Evolutionary conservation across 1,139 yeast genomes (phyloP).

Genomic region (Lodderomyces metapsilosis): DNA sequence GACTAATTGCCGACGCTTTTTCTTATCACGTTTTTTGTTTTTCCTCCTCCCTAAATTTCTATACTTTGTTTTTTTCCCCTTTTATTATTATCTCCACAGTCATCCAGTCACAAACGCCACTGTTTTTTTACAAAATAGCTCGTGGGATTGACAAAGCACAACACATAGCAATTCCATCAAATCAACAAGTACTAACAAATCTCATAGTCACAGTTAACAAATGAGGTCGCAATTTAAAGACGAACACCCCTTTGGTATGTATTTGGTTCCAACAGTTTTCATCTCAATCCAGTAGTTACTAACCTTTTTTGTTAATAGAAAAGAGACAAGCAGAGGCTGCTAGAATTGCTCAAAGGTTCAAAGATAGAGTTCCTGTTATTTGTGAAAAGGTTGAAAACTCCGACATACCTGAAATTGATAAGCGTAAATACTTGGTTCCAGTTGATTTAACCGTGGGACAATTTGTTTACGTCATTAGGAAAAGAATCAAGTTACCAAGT

Average conservation of each 20-base stretch:
- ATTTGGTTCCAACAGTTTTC: no score
- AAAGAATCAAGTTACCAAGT: constrained; percentile 91
- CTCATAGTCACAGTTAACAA: constrained; percentile 8
- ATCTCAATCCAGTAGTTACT: no score
- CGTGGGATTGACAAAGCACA: background rate
- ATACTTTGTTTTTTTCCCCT: constrained; percentile 9
- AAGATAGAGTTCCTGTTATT: constrained; percentile 92
- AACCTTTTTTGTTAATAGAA: constrained; percentile 47
- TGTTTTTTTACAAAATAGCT: constrained; percentile 3
- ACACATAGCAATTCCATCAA: background rate
- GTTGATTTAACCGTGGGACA: constrained; percentile 96
- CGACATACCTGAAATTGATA: constrained; percentile 93
- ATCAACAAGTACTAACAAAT: constrained; percentile 3
- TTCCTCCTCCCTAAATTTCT: constrained; percentile 2
- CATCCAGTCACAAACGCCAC: constrained; percentile 3
- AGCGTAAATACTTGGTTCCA: constrained; percentile 94
- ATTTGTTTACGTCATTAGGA: constrained; percentile 94
- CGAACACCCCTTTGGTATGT: constrained; percentile 84
- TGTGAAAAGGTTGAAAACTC: constrained; percentile 98
- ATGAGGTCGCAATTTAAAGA: constrained; percentile 94
- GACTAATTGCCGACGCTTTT: background rate
- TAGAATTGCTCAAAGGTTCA: constrained; percentile 84
- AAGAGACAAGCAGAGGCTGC: constrained; percentile 95
- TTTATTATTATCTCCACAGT: constrained; percentile 2
- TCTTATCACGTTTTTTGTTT: constrained; percentile 7